These are phyloP conservation scores for Rossbeevera mucosa DNA, from an alignment of 768 basidiomycete genomes.

Conservation along the genomic window DNA sequence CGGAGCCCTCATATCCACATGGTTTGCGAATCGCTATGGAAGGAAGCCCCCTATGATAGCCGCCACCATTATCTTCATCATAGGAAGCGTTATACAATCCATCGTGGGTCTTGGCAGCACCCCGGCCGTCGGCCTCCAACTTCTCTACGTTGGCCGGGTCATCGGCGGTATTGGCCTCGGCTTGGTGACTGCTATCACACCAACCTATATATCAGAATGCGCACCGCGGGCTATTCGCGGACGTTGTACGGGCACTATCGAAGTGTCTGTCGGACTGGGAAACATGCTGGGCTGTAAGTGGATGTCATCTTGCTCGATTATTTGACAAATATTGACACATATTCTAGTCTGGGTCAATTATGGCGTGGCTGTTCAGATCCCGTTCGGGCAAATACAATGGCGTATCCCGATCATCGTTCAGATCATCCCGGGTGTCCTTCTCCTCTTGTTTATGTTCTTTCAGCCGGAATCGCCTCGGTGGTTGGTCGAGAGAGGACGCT, in stretches of 20 bases:
- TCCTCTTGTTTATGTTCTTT: slow-evolving; percentile 34
- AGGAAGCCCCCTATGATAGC: slow-evolving; percentile 32
- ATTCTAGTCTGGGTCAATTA: slow-evolving; percentile 37
- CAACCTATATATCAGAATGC: slow-evolving; percentile 37
- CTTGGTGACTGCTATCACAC: slow-evolving; percentile 32
- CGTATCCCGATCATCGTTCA: slow-evolving; percentile 35
- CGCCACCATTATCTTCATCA: slow-evolving; percentile 30
- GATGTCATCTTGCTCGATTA: background rate
- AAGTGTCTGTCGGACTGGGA: slow-evolving; percentile 31
- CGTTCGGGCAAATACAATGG: slow-evolving; percentile 32
- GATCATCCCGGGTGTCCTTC: slow-evolving; percentile 37
- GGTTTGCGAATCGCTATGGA: slow-evolving; percentile 31
- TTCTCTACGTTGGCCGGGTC: slow-evolving; percentile 38
- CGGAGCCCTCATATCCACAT: slow-evolving; percentile 27
- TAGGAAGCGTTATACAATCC: slow-evolving; percentile 34
- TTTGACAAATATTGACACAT: background rate
- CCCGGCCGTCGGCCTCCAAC: slow-evolving; percentile 21
- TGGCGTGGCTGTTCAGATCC: slow-evolving; percentile 23
- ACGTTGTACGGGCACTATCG: slow-evolving; percentile 33
- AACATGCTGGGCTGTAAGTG: slow-evolving; percentile 35
- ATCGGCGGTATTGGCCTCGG: slow-evolving; percentile 47
- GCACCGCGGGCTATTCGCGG: slow-evolving; percentile 36
- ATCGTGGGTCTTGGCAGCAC: slow-evolving; percentile 31
- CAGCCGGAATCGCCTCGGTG: slow-evolving; percentile 42
- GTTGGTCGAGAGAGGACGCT: slow-evolving; percentile 34